These are phyloP conservation scores for Pichia nakasei DNA, from an alignment of 805 yeast genomes.

Conservation along the genomic window DNA sequence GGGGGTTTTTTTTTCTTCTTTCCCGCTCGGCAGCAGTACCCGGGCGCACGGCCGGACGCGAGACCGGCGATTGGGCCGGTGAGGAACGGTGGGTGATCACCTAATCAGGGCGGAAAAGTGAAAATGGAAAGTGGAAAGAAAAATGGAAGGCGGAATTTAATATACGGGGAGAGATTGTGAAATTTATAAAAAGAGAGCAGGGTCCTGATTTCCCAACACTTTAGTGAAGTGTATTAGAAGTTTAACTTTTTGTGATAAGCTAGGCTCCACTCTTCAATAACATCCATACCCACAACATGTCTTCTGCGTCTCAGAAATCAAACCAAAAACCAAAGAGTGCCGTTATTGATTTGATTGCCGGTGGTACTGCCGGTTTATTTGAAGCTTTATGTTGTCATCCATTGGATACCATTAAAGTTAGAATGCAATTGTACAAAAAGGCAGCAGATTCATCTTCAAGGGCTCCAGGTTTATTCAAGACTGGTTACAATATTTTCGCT, in stretches of 20 bases:
- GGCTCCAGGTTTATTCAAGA: slow-evolving; percentile 77
- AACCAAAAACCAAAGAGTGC: slow-evolving; percentile 27
- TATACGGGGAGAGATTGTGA: too few species aligned
- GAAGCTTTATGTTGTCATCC: slow-evolving; percentile 99
- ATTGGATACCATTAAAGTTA: slow-evolving; percentile 92
- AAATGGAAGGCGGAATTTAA: too few species aligned
- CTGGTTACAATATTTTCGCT: slow-evolving; percentile 69
- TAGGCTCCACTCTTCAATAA: not conserved
- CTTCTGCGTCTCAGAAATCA: slow-evolving; percentile 15
- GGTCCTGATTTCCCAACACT: not conserved
- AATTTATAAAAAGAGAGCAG: not conserved
- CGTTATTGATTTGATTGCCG: slow-evolving; percentile 70
- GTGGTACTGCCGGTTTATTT: slow-evolving; percentile 94
- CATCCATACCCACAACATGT: slow-evolving; percentile 3
- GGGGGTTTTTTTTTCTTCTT: too few species aligned
- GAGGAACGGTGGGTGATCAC: too few species aligned
- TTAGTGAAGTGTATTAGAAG: not conserved
- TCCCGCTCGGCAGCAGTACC: too few species aligned
- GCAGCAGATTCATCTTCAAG: slow-evolving; percentile 40
- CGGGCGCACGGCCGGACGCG: too few species aligned
- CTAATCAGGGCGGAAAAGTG: not conserved
- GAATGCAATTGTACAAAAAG: slow-evolving; percentile 86
- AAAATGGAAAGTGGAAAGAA: too few species aligned
- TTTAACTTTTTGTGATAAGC: too few species aligned
- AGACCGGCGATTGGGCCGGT: not conserved